Conservation (phyloP, 768 basidiomycete species). For the Gelatoporia subvermispora region DNA sequence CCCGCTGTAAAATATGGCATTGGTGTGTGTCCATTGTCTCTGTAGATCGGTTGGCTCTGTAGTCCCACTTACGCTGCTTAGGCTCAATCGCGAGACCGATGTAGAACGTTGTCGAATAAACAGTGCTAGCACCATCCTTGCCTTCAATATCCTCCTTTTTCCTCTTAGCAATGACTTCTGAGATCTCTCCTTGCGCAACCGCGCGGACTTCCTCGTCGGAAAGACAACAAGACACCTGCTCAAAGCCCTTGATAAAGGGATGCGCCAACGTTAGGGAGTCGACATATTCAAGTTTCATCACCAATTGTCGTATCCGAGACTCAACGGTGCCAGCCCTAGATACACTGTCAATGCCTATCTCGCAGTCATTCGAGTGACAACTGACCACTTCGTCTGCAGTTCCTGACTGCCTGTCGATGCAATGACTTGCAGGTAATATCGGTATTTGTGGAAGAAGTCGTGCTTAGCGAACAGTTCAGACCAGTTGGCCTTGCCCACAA, state of each 20-base stretch:
- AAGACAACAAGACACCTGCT: slow-evolving; percentile 79
- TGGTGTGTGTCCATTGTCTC: neutral
- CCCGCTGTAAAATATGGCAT: slow-evolving; percentile 50
- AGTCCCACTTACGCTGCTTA: slow-evolving; percentile 66
- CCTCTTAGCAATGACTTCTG: slow-evolving; percentile 64
- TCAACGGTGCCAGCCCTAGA: slow-evolving; percentile 94
- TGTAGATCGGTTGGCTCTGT: neutral
- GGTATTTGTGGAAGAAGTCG: slow-evolving; percentile 96
- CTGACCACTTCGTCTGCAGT: slow-evolving; percentile 91
- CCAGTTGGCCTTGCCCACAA: slow-evolving; percentile 80
- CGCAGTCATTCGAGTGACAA: slow-evolving; percentile 1
- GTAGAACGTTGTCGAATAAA: slow-evolving; percentile 96
- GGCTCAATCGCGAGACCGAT: slow-evolving; percentile 92
- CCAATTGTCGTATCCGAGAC: slow-evolving; percentile 90
- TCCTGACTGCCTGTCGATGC: slow-evolving; percentile 83
- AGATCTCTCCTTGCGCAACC: slow-evolving; percentile 85
- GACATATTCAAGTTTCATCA: slow-evolving; percentile 96
- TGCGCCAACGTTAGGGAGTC: slow-evolving; percentile 90
- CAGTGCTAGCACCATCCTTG: slow-evolving; percentile 70
- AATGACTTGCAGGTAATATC: slow-evolving; percentile 93
- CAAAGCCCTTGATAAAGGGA: slow-evolving; percentile 93
- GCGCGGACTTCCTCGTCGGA: slow-evolving; percentile 83
- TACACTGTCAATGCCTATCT: neutral
- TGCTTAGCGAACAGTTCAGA: slow-evolving; percentile 91
- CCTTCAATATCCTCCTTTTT: slow-evolving; percentile 76